Base-by-base conservation (phyloP, 768 basidiomycete species). In the Kwoniella newhampshirensis region DNA sequence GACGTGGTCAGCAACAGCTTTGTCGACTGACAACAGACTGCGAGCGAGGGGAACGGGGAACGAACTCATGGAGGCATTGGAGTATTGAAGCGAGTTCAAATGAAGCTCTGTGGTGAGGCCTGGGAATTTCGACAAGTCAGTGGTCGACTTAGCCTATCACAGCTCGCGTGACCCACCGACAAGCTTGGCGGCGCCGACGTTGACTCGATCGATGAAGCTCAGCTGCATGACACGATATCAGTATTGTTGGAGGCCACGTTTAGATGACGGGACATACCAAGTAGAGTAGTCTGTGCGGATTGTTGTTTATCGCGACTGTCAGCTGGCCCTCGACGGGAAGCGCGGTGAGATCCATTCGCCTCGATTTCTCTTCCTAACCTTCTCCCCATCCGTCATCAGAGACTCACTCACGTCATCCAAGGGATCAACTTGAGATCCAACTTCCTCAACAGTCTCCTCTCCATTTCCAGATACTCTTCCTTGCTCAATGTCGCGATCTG, bases 401-500 rank as follows among this genome's bases (percentile, higher is more conserved):
- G 4, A 3, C n/a, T 5, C 26, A 53, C 68, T 51, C 64, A 72
- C 73, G 73, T 74, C 67, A 76, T 73, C 75, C 75, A 76, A 13
- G 75, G 75, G n/a, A 76, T 70, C 44, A 76, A 51, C 23, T 59
- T 64, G 41, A 54, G 32, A 39, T 76, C 75, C 53, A 74, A 52
- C 65, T 73, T 74, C 48, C 69, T 53, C 26, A 76, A 32, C 47
- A 74, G 48, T 18, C 59, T 63, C 58, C 60, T 66, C 51, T 76
- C 75, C 18, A 59, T 48, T 37, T 35, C 70, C 2, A 43, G 51
- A 42, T 67, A 73, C 56, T 76, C 75, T 41, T 74, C 69, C 11
- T 63, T 62, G 20, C 55, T 59, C 67, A 74, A 57, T 3, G 51
- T 51, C 1, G 67, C 60, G 18, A 76, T 57, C 36, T 62, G 42